Conservation (phyloP, 257 asterid genomes). For the Handroanthus guayacan region DNA sequence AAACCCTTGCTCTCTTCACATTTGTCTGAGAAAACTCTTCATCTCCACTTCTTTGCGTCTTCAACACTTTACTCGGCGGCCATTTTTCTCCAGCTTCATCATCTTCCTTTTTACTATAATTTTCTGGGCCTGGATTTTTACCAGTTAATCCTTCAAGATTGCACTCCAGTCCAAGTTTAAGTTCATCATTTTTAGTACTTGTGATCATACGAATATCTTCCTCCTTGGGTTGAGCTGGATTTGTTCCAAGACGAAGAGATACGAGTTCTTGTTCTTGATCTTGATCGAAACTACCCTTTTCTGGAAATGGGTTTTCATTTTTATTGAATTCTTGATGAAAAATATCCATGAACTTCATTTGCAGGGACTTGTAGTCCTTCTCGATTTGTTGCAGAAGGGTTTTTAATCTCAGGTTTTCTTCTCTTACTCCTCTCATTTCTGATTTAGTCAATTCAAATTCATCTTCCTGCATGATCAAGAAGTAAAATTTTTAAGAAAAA, state of each 20-base stretch:
- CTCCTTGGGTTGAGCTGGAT: slow-evolving; percentile 38
- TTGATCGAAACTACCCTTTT: background rate
- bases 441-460: slow-evolving; percentile 53
- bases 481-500: background rate
- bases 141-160: background rate
- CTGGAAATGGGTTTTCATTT: background rate
- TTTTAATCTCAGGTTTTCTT: slow-evolving; percentile 74
- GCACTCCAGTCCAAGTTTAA: slow-evolving; percentile 49
- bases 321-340: slow-evolving; percentile 40
- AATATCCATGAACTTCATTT: slow-evolving; percentile 47
- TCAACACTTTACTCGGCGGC: slow-evolving; percentile 45
- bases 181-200: slow-evolving; percentile 29
- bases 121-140: slow-evolving; percentile 37
- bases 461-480: slow-evolving; percentile 54
- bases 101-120: slow-evolving; percentile 33
- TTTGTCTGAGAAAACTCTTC: slow-evolving; percentile 62
- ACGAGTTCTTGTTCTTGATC: slow-evolving; percentile 69
- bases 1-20: slow-evolving; percentile 84
- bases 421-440: slow-evolving; percentile 61
- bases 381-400: slow-evolving; percentile 57
- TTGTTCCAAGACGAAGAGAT: slow-evolving; percentile 75
- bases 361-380: slow-evolving; percentile 64
- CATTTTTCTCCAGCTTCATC: slow-evolving; percentile 39
- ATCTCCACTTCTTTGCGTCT: slow-evolving; percentile 50
- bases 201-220: slow-evolving; percentile 22